Evolutionary conservation across 208 protist genomes (phyloP), one percentile per base, ranked within the genome.

Genomic region (Acanthamoeba castellanii): DNA sequence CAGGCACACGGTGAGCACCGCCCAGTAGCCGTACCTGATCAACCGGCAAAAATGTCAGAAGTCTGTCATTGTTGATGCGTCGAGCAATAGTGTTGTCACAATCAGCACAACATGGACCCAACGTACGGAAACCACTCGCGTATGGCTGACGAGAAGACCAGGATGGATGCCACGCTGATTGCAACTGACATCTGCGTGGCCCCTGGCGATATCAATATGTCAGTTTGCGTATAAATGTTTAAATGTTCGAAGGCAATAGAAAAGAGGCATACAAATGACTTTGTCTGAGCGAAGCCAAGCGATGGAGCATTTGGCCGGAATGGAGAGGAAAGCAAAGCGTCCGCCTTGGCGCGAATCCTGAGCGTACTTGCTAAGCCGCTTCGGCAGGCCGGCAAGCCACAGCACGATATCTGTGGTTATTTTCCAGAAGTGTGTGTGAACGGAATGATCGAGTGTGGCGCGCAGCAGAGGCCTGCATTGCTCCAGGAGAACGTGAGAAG

Each of bases 1-100:
- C 2, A 91, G 57, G 25, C 59, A 66, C 1, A 91, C 85, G 3
- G 85, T 91, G 20, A 91, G 42, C 32, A 52, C 34, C n/a, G 85
- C 61, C 85, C 85, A 91, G 37, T 74, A 66, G 18, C 85, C 85
- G 25, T 91, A 91, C 32, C 59, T 74, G 85, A 76, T 2, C 34
- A 57, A 16, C 13, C n/a, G 1, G 1, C 45, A 57, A 57, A 76
- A 7, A 42, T 4, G 27, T 55, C 50, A 55, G 13, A 6, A 55
- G 13, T 11, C 50, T 55, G 6, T 55, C 3, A 13, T 0, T 27
- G 11, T 27, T 20, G n/a, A 18, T 78, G 11, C 25, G 72, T 20
- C 25, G 27, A 27, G n/a, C n/a, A n/a, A n/a, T n/a, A n/a, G n/a
- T n/a, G n/a, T n/a, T n/a, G n/a, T n/a, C n/a, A n/a, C n/a, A n/a